phyloP scores from a whole-genome alignment of 768 basidiomycete genomes.

The Leccinum pellstonianum region DNA sequence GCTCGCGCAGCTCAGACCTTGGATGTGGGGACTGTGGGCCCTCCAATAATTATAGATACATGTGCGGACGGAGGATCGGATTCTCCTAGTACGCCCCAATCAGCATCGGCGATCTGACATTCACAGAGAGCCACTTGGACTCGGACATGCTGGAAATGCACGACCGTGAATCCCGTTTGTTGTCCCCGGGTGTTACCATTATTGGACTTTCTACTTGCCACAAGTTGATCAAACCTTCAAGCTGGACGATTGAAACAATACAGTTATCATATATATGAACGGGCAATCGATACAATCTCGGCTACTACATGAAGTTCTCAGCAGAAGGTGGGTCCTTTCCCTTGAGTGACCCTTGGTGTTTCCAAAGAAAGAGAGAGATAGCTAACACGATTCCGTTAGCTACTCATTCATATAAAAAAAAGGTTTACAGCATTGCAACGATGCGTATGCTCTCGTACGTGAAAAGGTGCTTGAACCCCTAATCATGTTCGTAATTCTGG shows the following conservation, averaged over 20 bases:
- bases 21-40: not conserved
- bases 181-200: not conserved
- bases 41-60: not conserved
- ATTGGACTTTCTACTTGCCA: not conserved
- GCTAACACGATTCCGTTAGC: not conserved
- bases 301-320: not conserved
- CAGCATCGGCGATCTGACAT: not conserved
- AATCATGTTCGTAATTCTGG: constrained; percentile 19
- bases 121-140: not conserved
- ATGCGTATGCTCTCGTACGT: constrained; percentile 7
- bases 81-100: not conserved
- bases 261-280: not conserved
- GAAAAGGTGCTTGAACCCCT: constrained; percentile 3
- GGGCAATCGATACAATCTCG: not conserved
- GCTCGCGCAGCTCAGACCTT: constrained; percentile 6
- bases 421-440: constrained; percentile 11
- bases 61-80: not conserved
- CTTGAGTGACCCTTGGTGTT: not conserved
- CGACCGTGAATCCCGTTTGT: not conserved
- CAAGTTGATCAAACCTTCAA: not conserved
- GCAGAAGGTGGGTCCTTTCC: not conserved
- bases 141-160: not conserved
- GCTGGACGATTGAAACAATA: not conserved
- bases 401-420: constrained; percentile 17
- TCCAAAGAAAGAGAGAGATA: not conserved